Conservation (phyloP, 352 stramenopile species). For the Phytophthora brassicae region DNA sequence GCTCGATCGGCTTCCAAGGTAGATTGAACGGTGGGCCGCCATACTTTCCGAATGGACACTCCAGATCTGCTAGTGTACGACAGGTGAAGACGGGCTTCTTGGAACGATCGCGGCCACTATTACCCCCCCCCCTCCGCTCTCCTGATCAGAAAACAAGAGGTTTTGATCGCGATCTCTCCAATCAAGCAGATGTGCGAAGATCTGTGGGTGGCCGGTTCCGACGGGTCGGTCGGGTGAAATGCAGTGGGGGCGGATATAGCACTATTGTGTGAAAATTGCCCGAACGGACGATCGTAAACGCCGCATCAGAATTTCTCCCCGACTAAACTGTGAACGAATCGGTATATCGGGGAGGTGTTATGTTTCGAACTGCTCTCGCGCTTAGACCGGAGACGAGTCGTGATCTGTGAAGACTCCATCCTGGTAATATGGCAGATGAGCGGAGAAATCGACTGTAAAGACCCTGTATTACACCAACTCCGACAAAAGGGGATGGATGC, state of each 20-base stretch:
- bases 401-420: neutral
- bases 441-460: too few relatives aligned
- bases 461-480: too few relatives aligned
- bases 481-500: too few relatives aligned
- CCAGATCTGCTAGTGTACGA: neutral
- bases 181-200: neutral
- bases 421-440: neutral
- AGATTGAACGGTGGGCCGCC: neutral
- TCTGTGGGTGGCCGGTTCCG: neutral
- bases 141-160: neutral
- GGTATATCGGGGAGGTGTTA: neutral
- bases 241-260: neutral
- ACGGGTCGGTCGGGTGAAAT: neutral
- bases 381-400: neutral
- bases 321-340: neutral
- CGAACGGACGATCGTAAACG: neutral
- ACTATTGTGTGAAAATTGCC: neutral
- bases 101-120: neutral
- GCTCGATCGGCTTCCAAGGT: neutral
- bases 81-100: neutral
- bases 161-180: neutral
- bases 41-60: too few relatives aligned
- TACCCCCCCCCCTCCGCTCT: too few relatives aligned
- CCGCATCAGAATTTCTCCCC: too few relatives aligned
- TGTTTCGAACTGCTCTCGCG: neutral